A percentile compares a stretch with the other conserved stretches of the same genome.
Evolutionary conservation across 176 grass and related monocot genomes (phyloP).

Genomic region (sorghum (Sorghum bicolor)): DNA sequence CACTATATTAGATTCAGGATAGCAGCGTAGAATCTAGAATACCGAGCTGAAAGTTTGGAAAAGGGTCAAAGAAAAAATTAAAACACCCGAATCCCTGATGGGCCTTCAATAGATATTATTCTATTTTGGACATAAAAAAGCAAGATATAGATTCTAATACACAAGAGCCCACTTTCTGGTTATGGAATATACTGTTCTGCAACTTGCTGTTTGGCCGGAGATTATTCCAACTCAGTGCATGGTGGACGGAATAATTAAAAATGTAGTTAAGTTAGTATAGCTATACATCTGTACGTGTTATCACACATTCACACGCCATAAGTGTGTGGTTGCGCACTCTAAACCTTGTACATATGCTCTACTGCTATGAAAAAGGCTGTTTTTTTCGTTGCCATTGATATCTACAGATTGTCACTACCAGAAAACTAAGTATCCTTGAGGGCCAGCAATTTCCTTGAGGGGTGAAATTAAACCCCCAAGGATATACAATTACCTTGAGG

Average conservation of each 20-base stretch:
- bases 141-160: slow-evolving; percentile 30
- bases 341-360: background rate
- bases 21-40: background rate
- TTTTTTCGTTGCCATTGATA: background rate
- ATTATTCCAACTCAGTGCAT: slow-evolving; percentile 23
- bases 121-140: slow-evolving; percentile 7
- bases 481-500: too few species aligned
- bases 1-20: slow-evolving; percentile 4
- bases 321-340: too few species aligned
- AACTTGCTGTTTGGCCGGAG: slow-evolving; percentile 36
- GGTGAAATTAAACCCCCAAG: too few species aligned
- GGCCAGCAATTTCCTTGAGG: too few species aligned
- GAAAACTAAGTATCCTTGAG: too few species aligned
- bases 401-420: background rate
- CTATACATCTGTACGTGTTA: too few species aligned
- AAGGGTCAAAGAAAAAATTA: background rate
- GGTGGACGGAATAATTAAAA: background rate
- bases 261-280: too few species aligned
- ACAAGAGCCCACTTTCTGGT: slow-evolving; percentile 2
- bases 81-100: slow-evolving; percentile 24
- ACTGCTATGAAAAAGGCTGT: background rate
- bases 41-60: slow-evolving; percentile 32
- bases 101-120: slow-evolving; percentile 31
- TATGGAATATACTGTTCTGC: slow-evolving; percentile 15
- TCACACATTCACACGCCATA: too few species aligned